Conservation (phyloP, 352 stramenopile genomes). For the Thraustochytrium striatum region DNA sequence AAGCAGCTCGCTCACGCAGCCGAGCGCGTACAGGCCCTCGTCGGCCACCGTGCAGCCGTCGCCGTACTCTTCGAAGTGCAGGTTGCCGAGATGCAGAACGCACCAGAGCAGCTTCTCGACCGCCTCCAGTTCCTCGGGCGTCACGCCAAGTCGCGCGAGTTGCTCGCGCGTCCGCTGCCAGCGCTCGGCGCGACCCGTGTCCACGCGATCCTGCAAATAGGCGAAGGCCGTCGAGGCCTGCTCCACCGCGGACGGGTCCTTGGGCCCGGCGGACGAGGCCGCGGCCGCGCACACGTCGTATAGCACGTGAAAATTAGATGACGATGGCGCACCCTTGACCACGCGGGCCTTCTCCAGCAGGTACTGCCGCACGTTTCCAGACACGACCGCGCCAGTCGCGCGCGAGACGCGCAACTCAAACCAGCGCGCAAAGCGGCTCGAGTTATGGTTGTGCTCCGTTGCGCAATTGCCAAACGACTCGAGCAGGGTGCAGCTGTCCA, state of each 20-base stretch:
- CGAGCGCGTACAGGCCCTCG: conserved; percentile 60
- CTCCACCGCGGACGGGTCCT: not conserved
- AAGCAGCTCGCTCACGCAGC: conserved; percentile 62
- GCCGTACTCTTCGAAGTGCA: conserved; percentile 72
- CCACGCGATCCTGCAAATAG: not conserved
- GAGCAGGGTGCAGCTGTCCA: conserved; percentile 41
- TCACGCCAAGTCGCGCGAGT: conserved; percentile 52
- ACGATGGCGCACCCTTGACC: conserved; percentile 74
- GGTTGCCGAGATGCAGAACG: conserved; percentile 93
- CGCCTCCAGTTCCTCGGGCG: conserved; percentile 59
- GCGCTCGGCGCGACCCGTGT: not conserved
- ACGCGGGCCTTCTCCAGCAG: conserved; percentile 96
- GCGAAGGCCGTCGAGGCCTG: conserved; percentile 3
- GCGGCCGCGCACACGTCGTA: conserved; percentile 76
- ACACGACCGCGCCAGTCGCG: conserved; percentile 37
- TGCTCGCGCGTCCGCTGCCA: not conserved
- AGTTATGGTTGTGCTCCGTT: conserved; percentile 44
- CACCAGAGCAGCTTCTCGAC: conserved; percentile 91
- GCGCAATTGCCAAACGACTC: conserved; percentile 29
- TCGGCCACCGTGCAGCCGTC: conserved; percentile 51
- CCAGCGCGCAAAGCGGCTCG: conserved; percentile 38
- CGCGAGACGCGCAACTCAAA: conserved; percentile 8
- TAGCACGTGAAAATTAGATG: conserved; percentile 84
- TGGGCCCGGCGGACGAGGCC: conserved; percentile 51
- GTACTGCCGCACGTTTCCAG: conserved; percentile 63